These are phyloP conservation scores for Pseudogymnoascus destructans DNA, from an alignment of 2,329 filamentous ascomycete species.

Conservation along the genomic window DNA sequence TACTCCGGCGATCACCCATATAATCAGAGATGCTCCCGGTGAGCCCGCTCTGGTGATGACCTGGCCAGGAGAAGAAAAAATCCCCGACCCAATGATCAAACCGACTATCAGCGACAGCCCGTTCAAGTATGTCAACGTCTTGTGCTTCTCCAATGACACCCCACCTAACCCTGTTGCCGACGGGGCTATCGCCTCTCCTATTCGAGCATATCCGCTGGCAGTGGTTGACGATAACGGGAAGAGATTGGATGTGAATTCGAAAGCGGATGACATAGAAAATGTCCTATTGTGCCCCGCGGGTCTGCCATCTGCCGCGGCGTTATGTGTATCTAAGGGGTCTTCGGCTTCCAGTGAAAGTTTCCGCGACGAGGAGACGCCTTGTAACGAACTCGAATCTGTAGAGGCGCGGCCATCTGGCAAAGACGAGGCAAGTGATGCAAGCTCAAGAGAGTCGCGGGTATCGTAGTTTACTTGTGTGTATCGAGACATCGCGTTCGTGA, in stretches of 20 bases:
- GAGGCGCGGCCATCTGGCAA: constrained; percentile 49
- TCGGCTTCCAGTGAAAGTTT: constrained; percentile 79
- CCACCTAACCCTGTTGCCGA: constrained; percentile 48
- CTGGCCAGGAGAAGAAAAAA: constrained; percentile 88
- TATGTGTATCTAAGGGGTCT: constrained; percentile 58
- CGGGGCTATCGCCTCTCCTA: constrained; percentile 59
- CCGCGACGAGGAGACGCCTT: constrained; percentile 84
- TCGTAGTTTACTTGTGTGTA: constrained; percentile 12
- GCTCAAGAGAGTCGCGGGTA: constrained; percentile 80
- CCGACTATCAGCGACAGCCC: constrained; percentile 84
- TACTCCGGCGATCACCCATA: constrained; percentile 84
- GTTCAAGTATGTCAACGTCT: constrained; percentile 89
- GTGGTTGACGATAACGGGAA: constrained; percentile 82
- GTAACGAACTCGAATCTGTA: constrained; percentile 58
- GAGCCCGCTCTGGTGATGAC: constrained; percentile 88
- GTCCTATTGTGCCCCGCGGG: constrained; percentile 45
- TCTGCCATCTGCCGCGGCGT: constrained; percentile 33
- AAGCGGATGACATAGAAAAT: constrained; percentile 83
- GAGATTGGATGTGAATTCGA: constrained; percentile 87
- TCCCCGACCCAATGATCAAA: constrained; percentile 88
- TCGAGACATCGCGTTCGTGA: constrained; percentile 4
- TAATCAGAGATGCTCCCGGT: constrained; percentile 75
- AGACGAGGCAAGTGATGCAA: constrained; percentile 85
- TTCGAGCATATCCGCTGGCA: constrained; percentile 65
- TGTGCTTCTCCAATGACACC: constrained; percentile 83